Evolutionary conservation across 805 yeast genomes (phyloP).

Genomic region (baker's yeast (Saccharomyces cerevisiae)): DNA sequence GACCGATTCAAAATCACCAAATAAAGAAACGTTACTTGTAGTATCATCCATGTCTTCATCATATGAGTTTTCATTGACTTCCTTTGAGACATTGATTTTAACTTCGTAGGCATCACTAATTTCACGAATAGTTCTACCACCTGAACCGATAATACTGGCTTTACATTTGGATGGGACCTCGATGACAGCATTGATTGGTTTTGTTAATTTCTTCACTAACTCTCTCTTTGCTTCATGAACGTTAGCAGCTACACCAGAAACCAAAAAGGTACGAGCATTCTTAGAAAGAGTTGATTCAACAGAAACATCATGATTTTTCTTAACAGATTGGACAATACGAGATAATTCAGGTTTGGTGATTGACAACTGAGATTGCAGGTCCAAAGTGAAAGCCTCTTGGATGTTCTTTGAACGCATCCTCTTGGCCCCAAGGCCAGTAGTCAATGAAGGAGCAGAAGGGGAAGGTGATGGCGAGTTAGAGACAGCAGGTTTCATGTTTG

Average conservation of each 20-base stretch:
- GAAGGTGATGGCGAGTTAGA: constrained; percentile 15
- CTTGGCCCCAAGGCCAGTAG: constrained; percentile 30
- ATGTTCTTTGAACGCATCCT: constrained; percentile 50
- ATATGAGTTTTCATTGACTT: constrained; percentile 30
- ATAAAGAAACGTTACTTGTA: constrained; percentile 53
- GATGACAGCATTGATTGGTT: constrained; percentile 56
- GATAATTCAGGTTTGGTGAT: constrained; percentile 59
- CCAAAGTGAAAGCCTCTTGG: constrained; percentile 74
- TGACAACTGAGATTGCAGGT: constrained; percentile 57
- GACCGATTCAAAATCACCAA: constrained; percentile 82
- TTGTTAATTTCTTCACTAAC: constrained; percentile 65
- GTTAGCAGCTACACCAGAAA: constrained; percentile 62
- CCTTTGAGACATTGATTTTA: constrained; percentile 49
- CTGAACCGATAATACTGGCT: constrained; percentile 76
- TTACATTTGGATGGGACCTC: constrained; percentile 69
- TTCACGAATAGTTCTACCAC: constrained; percentile 75
- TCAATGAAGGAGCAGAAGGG: constrained; percentile 17
- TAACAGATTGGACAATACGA: constrained; percentile 56
- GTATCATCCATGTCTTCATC: constrained; percentile 54
- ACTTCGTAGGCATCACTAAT: constrained; percentile 65
- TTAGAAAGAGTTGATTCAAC: constrained; percentile 79
- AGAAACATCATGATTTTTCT: constrained; percentile 49
- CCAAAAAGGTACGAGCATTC: constrained; percentile 72
- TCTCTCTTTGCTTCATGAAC: constrained; percentile 68
- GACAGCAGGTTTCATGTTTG: constrained; percentile 37